Evolutionary conservation across 345 rosid species (phyloP).

Genomic region (Tarenaya hassleriana): DNA sequence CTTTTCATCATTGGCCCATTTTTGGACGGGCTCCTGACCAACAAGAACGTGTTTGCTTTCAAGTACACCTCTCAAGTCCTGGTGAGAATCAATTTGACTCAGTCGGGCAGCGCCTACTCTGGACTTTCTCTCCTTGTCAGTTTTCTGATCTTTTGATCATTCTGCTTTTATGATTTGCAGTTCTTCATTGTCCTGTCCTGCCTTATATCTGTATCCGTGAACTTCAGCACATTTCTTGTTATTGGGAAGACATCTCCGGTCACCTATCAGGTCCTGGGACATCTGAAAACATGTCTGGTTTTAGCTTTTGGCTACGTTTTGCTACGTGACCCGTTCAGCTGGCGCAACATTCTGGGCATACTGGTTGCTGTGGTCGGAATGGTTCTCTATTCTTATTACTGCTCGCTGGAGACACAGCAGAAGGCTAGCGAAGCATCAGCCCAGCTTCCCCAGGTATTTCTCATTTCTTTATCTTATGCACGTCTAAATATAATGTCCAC

Average conservation of each 20-base stretch:
- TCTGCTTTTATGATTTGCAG: slow-evolving; percentile 50
- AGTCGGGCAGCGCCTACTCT: neutral
- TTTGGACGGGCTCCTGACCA: slow-evolving; percentile 91
- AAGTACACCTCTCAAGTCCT: slow-evolving; percentile 92
- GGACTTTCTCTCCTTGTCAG: neutral
- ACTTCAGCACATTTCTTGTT: slow-evolving; percentile 98
- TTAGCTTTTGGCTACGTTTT: slow-evolving; percentile 95
- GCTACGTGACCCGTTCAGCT: slow-evolving; percentile 85
- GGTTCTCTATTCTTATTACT: slow-evolving; percentile 90
- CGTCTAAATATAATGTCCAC: too few relatives aligned
- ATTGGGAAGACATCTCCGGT: slow-evolving; percentile 99
- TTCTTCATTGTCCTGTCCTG: slow-evolving; percentile 98
- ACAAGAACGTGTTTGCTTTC: slow-evolving; percentile 90
- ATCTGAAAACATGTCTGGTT: slow-evolving; percentile 94
- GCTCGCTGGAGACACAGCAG: slow-evolving; percentile 73
- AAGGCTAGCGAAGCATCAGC: slow-evolving; percentile 59
- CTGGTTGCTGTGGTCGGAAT: slow-evolving; percentile 87
- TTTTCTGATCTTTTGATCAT: slow-evolving; percentile 2
- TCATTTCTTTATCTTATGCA: neutral
- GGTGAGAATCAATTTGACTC: slow-evolving; percentile 46
- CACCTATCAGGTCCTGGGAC: slow-evolving; percentile 99
- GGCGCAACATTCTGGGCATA: slow-evolving; percentile 96
- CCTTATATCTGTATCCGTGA: slow-evolving; percentile 96
- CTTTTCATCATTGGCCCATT: slow-evolving; percentile 89
- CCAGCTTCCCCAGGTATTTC: slow-evolving; percentile 68